Evolutionary conservation across 2,329 filamentous ascomycete genomes (phyloP).

Genomic region (Aureobasidium sp.): DNA sequence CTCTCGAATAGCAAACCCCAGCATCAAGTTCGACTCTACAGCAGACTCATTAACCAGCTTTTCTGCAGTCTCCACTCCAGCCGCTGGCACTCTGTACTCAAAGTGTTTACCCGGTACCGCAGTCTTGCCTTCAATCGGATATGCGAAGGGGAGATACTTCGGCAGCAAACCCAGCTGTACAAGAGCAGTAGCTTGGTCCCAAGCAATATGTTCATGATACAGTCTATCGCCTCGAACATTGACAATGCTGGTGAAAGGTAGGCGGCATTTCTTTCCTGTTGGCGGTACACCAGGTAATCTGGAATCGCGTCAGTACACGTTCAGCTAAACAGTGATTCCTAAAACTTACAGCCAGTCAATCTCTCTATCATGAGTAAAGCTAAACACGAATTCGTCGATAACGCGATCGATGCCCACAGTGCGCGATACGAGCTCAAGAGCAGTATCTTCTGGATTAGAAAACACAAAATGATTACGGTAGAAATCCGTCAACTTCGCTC

Average conservation of each 20-base stretch:
- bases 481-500: constrained; percentile 38
- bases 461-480: constrained; percentile 51
- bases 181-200: constrained; percentile 52
- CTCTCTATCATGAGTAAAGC: constrained; percentile 57
- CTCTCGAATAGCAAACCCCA: constrained; percentile 29
- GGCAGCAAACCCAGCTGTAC: constrained; percentile 48
- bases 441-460: constrained; percentile 44
- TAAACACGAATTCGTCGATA: constrained; percentile 50
- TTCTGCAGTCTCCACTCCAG: constrained; percentile 44
- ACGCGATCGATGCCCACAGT: constrained; percentile 48
- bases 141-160: constrained; percentile 58
- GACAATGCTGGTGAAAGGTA: constrained; percentile 49
- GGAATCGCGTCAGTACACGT: constrained; percentile 30
- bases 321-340: too few relatives aligned
- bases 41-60: constrained; percentile 44
- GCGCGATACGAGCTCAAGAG: too few relatives aligned
- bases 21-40: constrained; percentile 50
- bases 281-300: constrained; percentile 49
- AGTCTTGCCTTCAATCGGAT: constrained; percentile 35
- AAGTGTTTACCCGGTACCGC: constrained; percentile 34
- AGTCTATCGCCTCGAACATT: constrained; percentile 44
- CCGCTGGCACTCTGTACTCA: constrained; percentile 55
- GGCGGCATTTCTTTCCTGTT: constrained; percentile 44
- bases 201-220: constrained; percentile 51
- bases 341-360: constrained; percentile 64